Evolutionary conservation across 2,329 filamentous ascomycete species (phyloP).

Genomic region (Monosporascus sp.): DNA sequence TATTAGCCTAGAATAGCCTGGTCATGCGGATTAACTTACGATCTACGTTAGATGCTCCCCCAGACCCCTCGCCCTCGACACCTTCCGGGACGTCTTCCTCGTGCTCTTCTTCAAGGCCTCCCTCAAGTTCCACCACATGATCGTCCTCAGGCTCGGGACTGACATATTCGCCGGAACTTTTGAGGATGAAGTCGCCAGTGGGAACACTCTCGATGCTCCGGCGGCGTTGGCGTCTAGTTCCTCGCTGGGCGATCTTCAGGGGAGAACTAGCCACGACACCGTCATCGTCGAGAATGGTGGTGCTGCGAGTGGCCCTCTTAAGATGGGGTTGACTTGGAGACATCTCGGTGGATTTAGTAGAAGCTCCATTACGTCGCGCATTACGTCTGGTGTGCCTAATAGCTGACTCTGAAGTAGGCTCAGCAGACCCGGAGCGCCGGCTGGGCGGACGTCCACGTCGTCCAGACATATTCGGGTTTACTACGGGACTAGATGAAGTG

Average conservation of each 20-base stretch:
- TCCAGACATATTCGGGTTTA: slow-evolving; percentile 10
- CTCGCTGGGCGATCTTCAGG: slow-evolving; percentile 12
- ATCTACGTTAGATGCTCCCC: background rate
- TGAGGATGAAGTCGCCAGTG: slow-evolving; percentile 10
- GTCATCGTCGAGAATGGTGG: background rate
- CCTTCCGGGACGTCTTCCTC: background rate
- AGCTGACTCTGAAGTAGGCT: slow-evolving; percentile 6
- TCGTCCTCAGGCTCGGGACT: slow-evolving; percentile 4
- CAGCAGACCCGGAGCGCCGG: slow-evolving; percentile 11
- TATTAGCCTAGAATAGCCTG: slow-evolving; percentile 1
- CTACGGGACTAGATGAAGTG: background rate
- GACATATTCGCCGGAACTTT: slow-evolving; percentile 6
- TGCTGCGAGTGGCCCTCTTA: background rate
- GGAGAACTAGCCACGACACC: slow-evolving; percentile 1
- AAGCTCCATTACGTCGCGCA: slow-evolving; percentile 10
- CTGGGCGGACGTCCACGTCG: slow-evolving; percentile 12
- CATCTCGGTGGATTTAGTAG: slow-evolving; percentile 1
- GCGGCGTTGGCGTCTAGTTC: slow-evolving; percentile 12
- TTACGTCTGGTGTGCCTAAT: slow-evolving; percentile 16
- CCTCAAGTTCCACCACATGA: background rate
- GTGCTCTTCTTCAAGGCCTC: background rate
- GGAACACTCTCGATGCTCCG: slow-evolving; percentile 17
- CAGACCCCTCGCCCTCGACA: background rate
- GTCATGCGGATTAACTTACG: background rate
- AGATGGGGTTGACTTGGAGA: background rate